Base-by-base conservation (phyloP, 352 stramenopile species). In the Phytophthora kernoviae region DNA sequence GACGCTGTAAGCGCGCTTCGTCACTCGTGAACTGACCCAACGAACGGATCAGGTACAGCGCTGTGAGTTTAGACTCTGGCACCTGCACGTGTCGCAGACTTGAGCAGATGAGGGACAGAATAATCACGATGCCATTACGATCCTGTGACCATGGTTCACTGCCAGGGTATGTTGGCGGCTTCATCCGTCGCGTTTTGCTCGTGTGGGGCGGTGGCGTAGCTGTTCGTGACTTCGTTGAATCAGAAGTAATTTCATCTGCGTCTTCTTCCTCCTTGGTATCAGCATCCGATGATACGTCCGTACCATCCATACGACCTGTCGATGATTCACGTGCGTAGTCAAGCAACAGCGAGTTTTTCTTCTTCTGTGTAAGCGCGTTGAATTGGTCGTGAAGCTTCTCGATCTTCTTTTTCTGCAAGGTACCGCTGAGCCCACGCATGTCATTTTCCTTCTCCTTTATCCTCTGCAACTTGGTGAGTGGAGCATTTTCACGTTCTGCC, bases 1-100 rank as follows among this genome's bases (percentile, higher is more conserved):
- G 75, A 51, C 95, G 83, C 66, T 99, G 96, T 9, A 99, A 84
- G 34, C 95, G 82, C 24, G 96, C 92, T 74, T 98, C 94, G 52
- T 99, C 96, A 7, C 80, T 93, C 18, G 90, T 91, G 62, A 92
- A 96, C 54, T 89, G 73, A 5, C 87, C 88, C 17, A 98, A 65
- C 14, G 89, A 79, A n/a, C 88, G 80, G 52, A 99, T 88, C 12
- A 98, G 71, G 62, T 98, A 93, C 30, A 99, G 65, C 2, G 91
- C 92, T 11, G 96, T 97, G 18, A 94, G 67, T 47, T 96, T 96
- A 10, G 82, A 91, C 51, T 96, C 84, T 0, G 87, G 85, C 4
- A 94, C 79, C 73, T 93, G 81, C 15, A 91, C 87, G 45, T 94
- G 84, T 10, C 87, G 84, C 33, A 96, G 47, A 60, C 82, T 94